These are phyloP conservation scores for Malassezia pachydermatis DNA, from an alignment of 1,284 basidiomycete genomes.

Conservation along the genomic window DNA sequence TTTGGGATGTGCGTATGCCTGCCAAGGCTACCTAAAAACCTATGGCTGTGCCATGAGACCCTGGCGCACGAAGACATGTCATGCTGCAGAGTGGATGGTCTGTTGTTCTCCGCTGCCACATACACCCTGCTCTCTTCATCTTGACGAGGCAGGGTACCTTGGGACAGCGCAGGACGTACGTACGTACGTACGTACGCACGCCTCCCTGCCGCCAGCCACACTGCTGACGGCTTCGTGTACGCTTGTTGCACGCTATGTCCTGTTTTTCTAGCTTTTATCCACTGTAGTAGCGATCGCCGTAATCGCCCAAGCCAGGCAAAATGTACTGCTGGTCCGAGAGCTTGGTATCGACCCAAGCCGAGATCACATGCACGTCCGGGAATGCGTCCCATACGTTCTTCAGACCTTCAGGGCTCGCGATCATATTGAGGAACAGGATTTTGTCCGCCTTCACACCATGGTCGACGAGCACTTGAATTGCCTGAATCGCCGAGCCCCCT, in stretches of 20 bases:
- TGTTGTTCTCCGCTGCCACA: conserved; percentile 13
- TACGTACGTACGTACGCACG: too few species aligned
- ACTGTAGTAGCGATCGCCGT: conserved; percentile 44
- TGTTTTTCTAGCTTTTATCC: conserved; percentile 17
- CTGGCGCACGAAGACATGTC: not conserved
- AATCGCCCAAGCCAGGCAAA: conserved; percentile 42
- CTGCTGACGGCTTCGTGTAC: too few species aligned
- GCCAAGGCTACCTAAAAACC: not conserved
- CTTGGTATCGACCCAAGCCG: conserved; percentile 92
- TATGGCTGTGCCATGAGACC: not conserved
- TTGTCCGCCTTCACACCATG: conserved; percentile 65
- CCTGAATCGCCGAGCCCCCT: conserved; percentile 93
- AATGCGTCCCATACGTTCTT: conserved; percentile 68
- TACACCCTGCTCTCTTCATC: conserved; percentile 8
- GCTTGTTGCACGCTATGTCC: too few species aligned
- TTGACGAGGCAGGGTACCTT: conserved; percentile 12
- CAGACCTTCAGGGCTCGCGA: conserved; percentile 83
- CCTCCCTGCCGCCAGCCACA: too few species aligned
- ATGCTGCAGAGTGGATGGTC: not conserved
- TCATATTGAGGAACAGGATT: conserved; percentile 94
- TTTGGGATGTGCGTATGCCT: not conserved
- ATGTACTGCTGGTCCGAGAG: conserved; percentile 63
- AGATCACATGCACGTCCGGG: conserved; percentile 70
- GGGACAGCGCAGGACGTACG: not conserved
- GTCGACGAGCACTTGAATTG: conserved; percentile 82